Evolutionary conservation across 352 stramenopile genomes (phyloP).

Genomic region (Pythium biforme): DNA sequence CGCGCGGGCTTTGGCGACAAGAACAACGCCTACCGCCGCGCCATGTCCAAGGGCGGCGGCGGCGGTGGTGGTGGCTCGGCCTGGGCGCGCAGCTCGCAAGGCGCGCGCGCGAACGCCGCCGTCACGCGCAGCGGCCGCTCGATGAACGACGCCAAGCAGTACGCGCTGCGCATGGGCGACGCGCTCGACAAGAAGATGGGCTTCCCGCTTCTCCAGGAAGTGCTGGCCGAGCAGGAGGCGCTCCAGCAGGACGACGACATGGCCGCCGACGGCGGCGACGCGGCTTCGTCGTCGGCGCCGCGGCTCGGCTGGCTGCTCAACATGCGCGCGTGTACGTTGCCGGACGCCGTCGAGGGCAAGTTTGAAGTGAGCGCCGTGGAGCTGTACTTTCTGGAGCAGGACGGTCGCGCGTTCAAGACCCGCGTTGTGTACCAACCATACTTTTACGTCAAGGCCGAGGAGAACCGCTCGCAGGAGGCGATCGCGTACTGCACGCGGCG

Average conservation of each 20-base stretch:
- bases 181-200: conserved; percentile 70
- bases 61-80: conserved; percentile 38
- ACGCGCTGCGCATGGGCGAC: conserved; percentile 57
- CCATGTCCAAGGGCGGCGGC: conserved; percentile 37
- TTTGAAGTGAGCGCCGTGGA: conserved; percentile 90
- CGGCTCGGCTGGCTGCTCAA: conserved; percentile 78
- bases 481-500: conserved; percentile 76
- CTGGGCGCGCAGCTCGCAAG: conserved; percentile 71
- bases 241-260: conserved; percentile 28
- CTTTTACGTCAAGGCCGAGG: conserved; percentile 91
- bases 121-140: conserved; percentile 33
- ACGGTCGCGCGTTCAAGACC: conserved; percentile 95
- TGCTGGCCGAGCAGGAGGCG: conserved; percentile 51
- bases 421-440: conserved; percentile 96
- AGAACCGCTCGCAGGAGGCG: conserved; percentile 64
- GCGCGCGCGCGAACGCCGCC: conserved; percentile 59
- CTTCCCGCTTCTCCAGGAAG: conserved; percentile 54
- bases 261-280: not conserved
- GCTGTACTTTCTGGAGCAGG: conserved; percentile 95
- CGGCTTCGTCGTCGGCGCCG: conserved; percentile 18
- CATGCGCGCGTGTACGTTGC: conserved; percentile 54
- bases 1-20: conserved; percentile 2
- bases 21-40: conserved; percentile 43
- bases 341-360: conserved; percentile 56
- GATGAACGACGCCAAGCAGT: conserved; percentile 65